Base-by-base conservation (phyloP, 768 basidiomycete species). In the Nidularia sp. region DNA sequence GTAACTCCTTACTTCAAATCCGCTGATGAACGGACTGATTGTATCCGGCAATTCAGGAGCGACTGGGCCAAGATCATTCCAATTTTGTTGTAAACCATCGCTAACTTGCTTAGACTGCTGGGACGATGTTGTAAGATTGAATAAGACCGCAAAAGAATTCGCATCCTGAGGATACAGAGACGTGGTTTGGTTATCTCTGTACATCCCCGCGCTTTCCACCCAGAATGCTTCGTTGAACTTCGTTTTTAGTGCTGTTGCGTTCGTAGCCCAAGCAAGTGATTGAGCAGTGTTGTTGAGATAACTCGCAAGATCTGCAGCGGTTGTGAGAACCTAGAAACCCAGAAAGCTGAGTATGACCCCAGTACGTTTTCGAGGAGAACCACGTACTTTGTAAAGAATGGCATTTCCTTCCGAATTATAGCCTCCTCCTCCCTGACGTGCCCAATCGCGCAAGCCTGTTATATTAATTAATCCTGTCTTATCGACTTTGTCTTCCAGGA, bases 381-480 rank as follows among this genome's bases (percentile, higher is more conserved):
- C 29, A 35, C 33, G 52, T 35, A 78, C 79, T 64, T 71, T 69
- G 58, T 80, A 82, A 5, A 78, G 60, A 12, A 83, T 63, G 0
- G 80, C 81, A 53, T 83, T 84, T 0, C 75, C 80, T 60, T 80
- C 83, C 1, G 77, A 68, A 54, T 81, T 83, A 58, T 75, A 70
- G 0, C 82, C 81, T 6, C 81, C 80, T 2, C 78, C 77, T 5
- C 80, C 81, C 5, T 73, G 65, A 25, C 81, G 65, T 5, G 77
- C 83, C 83, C 81, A 83, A 57, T 84, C 83, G 8, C 78, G 60
- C 41, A 79, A 61, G 0, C 82, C 80, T 10, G 82, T 82, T 5
- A 82, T 74, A 53, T 84, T 72, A 62, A 82, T 77, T 39, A 84
- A 60, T 0, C 81, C 80, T 0, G 73, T 70, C 1, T 56, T 57